These are phyloP conservation scores for Helianthus tuberosus DNA, from an alignment of 129 eudicot species.

Conservation along the genomic window DNA sequence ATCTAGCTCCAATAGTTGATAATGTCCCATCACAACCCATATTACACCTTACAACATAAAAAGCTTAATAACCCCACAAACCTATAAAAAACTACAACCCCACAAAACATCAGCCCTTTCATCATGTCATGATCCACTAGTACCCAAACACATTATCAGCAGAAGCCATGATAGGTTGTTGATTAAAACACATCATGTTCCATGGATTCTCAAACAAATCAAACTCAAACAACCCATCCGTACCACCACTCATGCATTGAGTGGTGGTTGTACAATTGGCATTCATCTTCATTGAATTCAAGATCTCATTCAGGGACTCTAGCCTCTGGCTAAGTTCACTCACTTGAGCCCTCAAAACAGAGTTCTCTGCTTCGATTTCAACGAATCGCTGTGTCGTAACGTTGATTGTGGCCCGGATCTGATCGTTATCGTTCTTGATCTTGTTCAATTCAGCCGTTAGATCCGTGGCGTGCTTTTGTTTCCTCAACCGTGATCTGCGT, in stretches of 20 bases:
- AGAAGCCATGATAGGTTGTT: constrained; percentile 73
- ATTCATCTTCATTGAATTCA: constrained; percentile 44
- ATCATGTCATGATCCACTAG: constrained; percentile 22
- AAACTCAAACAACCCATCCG: constrained; percentile 37
- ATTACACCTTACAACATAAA: not conserved
- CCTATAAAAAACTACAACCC: not conserved
- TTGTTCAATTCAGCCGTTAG: constrained; percentile 48
- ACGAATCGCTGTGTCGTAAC: constrained; percentile 43
- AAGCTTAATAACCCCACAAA: not conserved
- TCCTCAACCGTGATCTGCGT: constrained; percentile 76
- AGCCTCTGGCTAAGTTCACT: constrained; percentile 70
- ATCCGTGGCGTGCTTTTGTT: constrained; percentile 74
- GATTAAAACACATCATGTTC: constrained; percentile 62
- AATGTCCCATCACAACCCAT: constrained; percentile 1
- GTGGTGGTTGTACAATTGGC: constrained; percentile 17
- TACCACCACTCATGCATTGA: constrained; percentile 26
- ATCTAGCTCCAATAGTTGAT: not conserved
- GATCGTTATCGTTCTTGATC: constrained; percentile 56
- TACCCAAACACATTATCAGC: constrained; percentile 65
- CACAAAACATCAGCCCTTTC: constrained; percentile 3
- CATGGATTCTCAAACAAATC: constrained; percentile 45
- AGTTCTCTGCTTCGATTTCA: constrained; percentile 72
- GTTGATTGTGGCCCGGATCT: constrained; percentile 45
- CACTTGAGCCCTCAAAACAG: constrained; percentile 78
- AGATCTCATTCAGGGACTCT: constrained; percentile 66